Conservation (phyloP, 495 filamentous ascomycete species). For the Rostrohypoxylon terebratum region DNA sequence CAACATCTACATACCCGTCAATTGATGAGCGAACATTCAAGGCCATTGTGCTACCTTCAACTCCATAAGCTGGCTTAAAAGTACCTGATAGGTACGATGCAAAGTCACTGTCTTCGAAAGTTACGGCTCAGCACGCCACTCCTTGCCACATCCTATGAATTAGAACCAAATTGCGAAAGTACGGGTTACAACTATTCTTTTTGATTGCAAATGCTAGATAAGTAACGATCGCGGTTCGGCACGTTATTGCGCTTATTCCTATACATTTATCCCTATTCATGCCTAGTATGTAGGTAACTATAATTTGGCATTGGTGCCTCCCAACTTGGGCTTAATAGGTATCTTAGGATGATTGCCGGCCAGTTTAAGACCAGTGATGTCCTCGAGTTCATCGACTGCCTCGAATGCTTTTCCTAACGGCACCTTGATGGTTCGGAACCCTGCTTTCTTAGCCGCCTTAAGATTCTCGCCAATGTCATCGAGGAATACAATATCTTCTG, state of each 20-base stretch:
- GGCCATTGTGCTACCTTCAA: background rate
- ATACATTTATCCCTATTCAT: background rate
- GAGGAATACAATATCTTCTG: constrained; percentile 83
- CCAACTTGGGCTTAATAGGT: constrained; percentile 54
- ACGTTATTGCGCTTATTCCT: too few species aligned
- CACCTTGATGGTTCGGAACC: constrained; percentile 88
- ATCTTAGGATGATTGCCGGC: constrained; percentile 60
- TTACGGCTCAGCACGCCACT: too few species aligned
- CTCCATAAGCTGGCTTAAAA: background rate
- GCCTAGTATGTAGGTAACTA: constrained; percentile 25
- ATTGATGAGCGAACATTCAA: background rate
- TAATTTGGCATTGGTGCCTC: constrained; percentile 53
- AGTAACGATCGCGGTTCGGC: too few species aligned
- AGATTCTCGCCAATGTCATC: constrained; percentile 98
- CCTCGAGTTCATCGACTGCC: constrained; percentile 69
- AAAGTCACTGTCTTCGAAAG: too few species aligned
- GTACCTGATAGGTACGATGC: too few species aligned
- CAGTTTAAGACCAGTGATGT: constrained; percentile 61
- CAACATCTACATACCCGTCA: background rate
- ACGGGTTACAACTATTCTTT: too few species aligned
- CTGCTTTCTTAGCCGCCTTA: constrained; percentile 78
- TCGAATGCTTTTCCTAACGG: constrained; percentile 78
- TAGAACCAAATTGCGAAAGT: too few species aligned
- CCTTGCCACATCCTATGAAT: too few species aligned
- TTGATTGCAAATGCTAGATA: too few species aligned